These are phyloP conservation scores for Colletotrichum endophyticum DNA, from an alignment of 2,329 filamentous ascomycete genomes.

Conservation along the genomic window DNA sequence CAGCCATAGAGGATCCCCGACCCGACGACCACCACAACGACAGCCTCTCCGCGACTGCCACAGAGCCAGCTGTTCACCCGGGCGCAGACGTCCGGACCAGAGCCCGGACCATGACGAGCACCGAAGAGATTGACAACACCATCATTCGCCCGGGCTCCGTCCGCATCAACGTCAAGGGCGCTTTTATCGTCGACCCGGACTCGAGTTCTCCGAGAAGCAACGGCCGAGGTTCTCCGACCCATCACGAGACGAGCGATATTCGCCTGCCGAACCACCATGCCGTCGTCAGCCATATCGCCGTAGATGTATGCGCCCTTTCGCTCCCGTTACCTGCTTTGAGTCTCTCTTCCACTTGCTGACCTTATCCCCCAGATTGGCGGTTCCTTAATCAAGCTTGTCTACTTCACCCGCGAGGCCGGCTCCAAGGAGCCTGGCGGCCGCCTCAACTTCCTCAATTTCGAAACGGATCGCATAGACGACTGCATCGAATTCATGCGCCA, in stretches of 20 bases:
- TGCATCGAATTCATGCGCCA: constrained; percentile 91
- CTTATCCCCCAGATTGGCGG: constrained; percentile 80
- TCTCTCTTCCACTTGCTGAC: neutral
- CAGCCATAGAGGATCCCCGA: constrained; percentile 10
- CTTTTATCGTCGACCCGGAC: constrained; percentile 92
- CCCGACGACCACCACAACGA: constrained; percentile 1
- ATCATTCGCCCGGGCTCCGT: constrained; percentile 73
- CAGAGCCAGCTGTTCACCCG: neutral
- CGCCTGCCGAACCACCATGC: constrained; percentile 94
- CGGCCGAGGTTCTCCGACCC: constrained; percentile 51
- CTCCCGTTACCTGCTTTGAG: constrained; percentile 24
- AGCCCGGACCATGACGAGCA: constrained; percentile 47
- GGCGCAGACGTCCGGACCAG: constrained; percentile 8
- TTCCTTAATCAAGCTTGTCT: constrained; percentile 94
- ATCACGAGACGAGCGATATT: constrained; percentile 86
- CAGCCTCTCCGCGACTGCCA: neutral
- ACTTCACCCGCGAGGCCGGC: constrained; percentile 88
- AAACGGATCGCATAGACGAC: constrained; percentile 92
- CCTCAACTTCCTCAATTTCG: constrained; percentile 94
- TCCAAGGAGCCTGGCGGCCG: constrained; percentile 83
- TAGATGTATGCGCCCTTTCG: constrained; percentile 71
- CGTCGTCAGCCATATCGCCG: constrained; percentile 94
- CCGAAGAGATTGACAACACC: constrained; percentile 64
- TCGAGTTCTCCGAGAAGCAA: constrained; percentile 55
- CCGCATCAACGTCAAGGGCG: constrained; percentile 94